Conservation (phyloP, 1,284 basidiomycete genomes). For the Malassezia psittaci region DNA sequence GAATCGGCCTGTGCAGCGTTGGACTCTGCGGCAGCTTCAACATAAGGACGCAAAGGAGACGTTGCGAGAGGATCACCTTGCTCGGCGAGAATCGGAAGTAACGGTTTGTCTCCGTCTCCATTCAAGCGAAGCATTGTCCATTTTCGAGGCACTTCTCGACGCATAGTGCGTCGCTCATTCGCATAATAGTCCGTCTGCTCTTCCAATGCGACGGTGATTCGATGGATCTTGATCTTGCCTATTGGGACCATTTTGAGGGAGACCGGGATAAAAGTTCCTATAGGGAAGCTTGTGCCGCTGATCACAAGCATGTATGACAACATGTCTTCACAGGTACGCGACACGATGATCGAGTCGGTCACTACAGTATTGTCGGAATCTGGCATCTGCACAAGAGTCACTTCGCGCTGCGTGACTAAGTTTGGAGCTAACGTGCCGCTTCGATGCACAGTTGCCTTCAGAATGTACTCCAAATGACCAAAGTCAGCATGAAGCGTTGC, state of each 20-base stretch:
- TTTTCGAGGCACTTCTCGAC: conserved; percentile 63
- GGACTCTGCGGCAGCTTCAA: conserved; percentile 27
- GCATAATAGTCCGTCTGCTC: conserved; percentile 55
- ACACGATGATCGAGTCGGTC: conserved; percentile 69
- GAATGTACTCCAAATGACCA: conserved; percentile 67
- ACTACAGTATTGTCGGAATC: conserved; percentile 56
- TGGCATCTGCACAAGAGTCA: conserved; percentile 67
- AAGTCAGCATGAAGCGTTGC: conserved; percentile 69
- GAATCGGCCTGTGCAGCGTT: conserved; percentile 31
- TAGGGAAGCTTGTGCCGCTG: conserved; percentile 56
- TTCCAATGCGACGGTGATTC: conserved; percentile 68
- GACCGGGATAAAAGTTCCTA: conserved; percentile 73
- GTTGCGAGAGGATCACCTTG: conserved; percentile 47
- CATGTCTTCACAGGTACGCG: conserved; percentile 84
- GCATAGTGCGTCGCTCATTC: conserved; percentile 55
- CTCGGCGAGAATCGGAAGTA: conserved; percentile 61
- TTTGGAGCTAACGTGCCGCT: conserved; percentile 72
- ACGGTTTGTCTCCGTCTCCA: conserved; percentile 54
- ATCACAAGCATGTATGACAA: conserved; percentile 71
- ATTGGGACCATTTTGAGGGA: conserved; percentile 73
- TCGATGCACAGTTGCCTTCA: conserved; percentile 73
- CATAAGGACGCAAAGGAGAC: conserved; percentile 50
- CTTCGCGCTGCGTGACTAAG: conserved; percentile 61
- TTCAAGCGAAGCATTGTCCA: conserved; percentile 60
- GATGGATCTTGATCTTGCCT: conserved; percentile 68